phyloP scores from a whole-genome alignment of 2,329 filamentous ascomycete species.

The Sclerotinia glacialis region DNA sequence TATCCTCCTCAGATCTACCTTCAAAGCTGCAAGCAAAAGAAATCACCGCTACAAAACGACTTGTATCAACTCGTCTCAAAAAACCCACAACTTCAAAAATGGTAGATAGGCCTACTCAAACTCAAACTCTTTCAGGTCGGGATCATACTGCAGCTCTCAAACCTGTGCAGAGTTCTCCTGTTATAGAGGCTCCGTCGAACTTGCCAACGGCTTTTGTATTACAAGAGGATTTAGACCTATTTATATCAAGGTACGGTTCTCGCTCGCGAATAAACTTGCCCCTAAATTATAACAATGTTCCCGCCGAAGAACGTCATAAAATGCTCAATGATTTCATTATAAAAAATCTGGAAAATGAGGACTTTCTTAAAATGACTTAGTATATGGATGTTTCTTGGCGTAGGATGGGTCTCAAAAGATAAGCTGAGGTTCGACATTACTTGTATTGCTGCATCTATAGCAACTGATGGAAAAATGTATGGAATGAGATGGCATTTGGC shows the following conservation, averaged over 20 bases:
- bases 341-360: constrained; percentile 47
- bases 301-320: constrained; percentile 43
- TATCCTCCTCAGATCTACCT: constrained; percentile 26
- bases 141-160: constrained; percentile 24
- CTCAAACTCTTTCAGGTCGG: constrained; percentile 29
- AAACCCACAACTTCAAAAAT: constrained; percentile 30
- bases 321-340: constrained; percentile 51
- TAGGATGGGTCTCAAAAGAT: constrained; percentile 46
- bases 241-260: not conserved
- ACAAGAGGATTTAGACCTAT: constrained; percentile 6
- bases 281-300: constrained; percentile 23
- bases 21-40: constrained; percentile 24
- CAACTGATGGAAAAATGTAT: not conserved
- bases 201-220: not conserved
- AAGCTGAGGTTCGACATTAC: not conserved
- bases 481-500: not conserved
- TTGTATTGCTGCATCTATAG: not conserved
- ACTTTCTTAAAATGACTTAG: constrained; percentile 50
- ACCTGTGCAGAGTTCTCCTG: not conserved
- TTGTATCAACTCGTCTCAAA: constrained; percentile 17
- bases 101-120: constrained; percentile 37
- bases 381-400: constrained; percentile 51
- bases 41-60: constrained; percentile 23
- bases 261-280: constrained; percentile 5
- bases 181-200: not conserved